A percentile compares a stretch with the other conserved stretches of the same genome.
Evolutionary conservation across 129 eudicot genomes (phyloP).

Genomic region (Kitagawia praeruptora): DNA sequence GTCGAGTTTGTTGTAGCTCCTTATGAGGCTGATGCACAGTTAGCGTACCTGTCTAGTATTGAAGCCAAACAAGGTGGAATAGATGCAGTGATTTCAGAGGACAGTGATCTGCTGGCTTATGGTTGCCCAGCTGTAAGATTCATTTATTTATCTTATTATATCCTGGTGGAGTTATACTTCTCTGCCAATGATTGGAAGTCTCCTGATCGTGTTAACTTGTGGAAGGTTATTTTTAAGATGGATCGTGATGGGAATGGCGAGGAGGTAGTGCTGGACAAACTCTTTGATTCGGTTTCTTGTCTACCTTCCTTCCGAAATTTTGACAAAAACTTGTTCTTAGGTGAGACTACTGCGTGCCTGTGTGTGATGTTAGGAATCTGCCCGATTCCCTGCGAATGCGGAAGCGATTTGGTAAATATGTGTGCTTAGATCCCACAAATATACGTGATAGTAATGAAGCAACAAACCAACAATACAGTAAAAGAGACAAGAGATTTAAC

Average conservation of each 20-base stretch:
- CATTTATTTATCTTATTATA: background rate
- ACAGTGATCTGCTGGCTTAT: constrained; percentile 77
- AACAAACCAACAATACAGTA: too few species aligned
- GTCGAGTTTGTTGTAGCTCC: constrained; percentile 86
- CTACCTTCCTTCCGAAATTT: constrained; percentile 60
- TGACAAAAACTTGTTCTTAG: constrained; percentile 43
- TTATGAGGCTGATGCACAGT: constrained; percentile 92
- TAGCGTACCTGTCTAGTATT: constrained; percentile 64
- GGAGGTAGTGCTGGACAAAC: constrained; percentile 54
- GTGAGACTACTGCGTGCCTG: constrained; percentile 13
- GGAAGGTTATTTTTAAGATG: constrained; percentile 76
- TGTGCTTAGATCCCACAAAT: too few species aligned
- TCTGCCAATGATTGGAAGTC: constrained; percentile 1
- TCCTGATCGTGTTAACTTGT: constrained; percentile 13
- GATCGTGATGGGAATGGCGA: constrained; percentile 73
- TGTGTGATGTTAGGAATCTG: too few species aligned
- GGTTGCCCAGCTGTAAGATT: constrained; percentile 84
- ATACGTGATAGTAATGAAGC: too few species aligned
- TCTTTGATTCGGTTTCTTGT: constrained; percentile 29
- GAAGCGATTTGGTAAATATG: too few species aligned
- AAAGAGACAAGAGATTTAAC: too few species aligned
- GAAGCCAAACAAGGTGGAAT: constrained; percentile 62
- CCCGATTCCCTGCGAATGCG: too few species aligned
- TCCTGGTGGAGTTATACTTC: background rate
- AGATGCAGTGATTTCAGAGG: constrained; percentile 71